Evolutionary conservation across 306 rosid species (phyloP), one percentile per base, ranked within the genome.

Genomic region (Lotus japonicus): DNA sequence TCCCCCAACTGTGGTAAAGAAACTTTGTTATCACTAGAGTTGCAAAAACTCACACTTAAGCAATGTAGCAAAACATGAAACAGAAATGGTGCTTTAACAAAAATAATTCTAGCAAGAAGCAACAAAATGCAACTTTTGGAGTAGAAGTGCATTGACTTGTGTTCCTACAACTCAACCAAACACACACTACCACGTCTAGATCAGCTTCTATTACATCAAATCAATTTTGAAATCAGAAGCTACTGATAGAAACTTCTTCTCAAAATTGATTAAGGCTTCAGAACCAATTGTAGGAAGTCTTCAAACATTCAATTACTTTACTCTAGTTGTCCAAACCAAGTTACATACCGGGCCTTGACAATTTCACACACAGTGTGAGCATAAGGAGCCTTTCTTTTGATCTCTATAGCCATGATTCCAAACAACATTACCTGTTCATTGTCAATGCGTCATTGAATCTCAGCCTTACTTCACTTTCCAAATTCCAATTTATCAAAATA

Each of bases 331-430:
- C 23, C 35, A n/a, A 64, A 31, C 49, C 49, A 9, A n/a, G 57
- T 10, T 36, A 75, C 89, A 11, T 80, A 89, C 95, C 97, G 95
- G 45, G 98, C 97, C 79, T 83, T 92, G 66, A 88, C 97, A 28
- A 92, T 92, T 83, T 92, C 96, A 56, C 98, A 92, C 14, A 89
- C 94, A 10, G 98, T 89, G 54, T 92, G 98, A 70, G 97, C 97
- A 79, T 86, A 77, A 56, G 95, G 98, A 63, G 98, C 98, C 76
- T 92, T 92, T 77, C 98, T 83, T 81, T 92, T 92, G 55, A 92
- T 87, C 92, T 92, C 98, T 76, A 92, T 92, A 19, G 98, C 98
- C 86, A 92, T 89, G 66, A 92, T 5, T 71, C 98, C 98, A 73
- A 92, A 92, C 81, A 92, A 72, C 58, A 92, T 77, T 16, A 89